A percentile compares a stretch with the other conserved stretches of the same genome.
Evolutionary conservation across 257 asterid genomes (phyloP).

Genomic region (Lycium barbarum): DNA sequence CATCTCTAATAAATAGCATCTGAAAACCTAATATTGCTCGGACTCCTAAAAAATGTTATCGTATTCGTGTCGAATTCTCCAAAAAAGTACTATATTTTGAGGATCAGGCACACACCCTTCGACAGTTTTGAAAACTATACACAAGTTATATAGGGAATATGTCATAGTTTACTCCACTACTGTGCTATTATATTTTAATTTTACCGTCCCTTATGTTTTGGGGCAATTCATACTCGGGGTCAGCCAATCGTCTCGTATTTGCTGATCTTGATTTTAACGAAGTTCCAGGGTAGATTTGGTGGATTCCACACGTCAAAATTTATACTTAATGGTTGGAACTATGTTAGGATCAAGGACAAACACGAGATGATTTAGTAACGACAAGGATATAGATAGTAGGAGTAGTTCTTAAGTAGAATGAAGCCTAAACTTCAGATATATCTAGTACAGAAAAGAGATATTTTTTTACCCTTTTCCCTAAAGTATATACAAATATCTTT

Average conservation of each 20-base stretch:
- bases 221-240: too few species aligned
- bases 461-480: background rate
- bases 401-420: background rate
- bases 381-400: background rate
- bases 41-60: background rate
- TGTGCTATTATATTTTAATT: background rate
- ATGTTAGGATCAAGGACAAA: background rate
- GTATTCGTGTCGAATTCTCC: background rate
- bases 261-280: too few species aligned
- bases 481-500: background rate
- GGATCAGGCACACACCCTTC: background rate
- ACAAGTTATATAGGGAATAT: background rate
- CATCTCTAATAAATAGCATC: background rate
- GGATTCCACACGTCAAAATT: background rate
- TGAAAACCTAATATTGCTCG: background rate
- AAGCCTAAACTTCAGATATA: background rate
- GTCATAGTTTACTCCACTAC: background rate
- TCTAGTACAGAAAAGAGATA: background rate
- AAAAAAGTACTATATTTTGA: background rate
- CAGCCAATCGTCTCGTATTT: background rate
- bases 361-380: background rate
- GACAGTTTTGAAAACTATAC: background rate
- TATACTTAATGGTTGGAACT: background rate
- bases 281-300: too few species aligned
- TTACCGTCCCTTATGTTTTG: too few species aligned